Conservation (phyloP, 1,284 basidiomycete species). For the Cutaneotrichosporon dermatis region DNA sequence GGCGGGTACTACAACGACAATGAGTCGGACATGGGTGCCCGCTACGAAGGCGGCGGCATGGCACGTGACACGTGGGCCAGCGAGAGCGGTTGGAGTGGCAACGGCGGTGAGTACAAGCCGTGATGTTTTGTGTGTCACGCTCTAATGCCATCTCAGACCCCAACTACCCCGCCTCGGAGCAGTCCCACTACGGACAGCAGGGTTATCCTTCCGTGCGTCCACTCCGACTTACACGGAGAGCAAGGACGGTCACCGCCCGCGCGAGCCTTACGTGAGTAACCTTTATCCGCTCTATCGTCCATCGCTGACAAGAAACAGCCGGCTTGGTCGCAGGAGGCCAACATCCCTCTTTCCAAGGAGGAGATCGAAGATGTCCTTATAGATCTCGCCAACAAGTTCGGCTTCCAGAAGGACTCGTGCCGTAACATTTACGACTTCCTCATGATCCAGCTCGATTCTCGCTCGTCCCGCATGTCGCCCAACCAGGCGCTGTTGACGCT, state of each 20-base stretch:
- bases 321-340: constrained; percentile 84
- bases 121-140: background rate
- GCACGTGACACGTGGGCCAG: constrained; percentile 48
- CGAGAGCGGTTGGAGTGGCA: constrained; percentile 40
- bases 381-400: constrained; percentile 97
- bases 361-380: constrained; percentile 99
- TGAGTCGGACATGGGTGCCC: constrained; percentile 65
- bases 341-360: constrained; percentile 94
- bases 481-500: constrained; percentile 90
- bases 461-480: constrained; percentile 95
- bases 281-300: background rate
- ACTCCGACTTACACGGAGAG: constrained; percentile 50
- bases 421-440: constrained; percentile 84
- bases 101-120: constrained; percentile 43
- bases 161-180: constrained; percentile 31
- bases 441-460: constrained; percentile 96
- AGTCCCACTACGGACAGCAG: constrained; percentile 38
- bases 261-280: constrained; percentile 53
- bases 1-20: constrained; percentile 62
- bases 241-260: constrained; percentile 60
- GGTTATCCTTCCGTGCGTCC: constrained; percentile 43
- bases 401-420: constrained; percentile 82
- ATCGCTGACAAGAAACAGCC: constrained; percentile 57
- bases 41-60: constrained; percentile 47
- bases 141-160: constrained; percentile 8